Percentiles rank a stretch among this genome's conserved stretches.
Conservation (phyloP, 2,329 filamentous ascomycete genomes). For the Emericellopsis atlantica region DNA sequence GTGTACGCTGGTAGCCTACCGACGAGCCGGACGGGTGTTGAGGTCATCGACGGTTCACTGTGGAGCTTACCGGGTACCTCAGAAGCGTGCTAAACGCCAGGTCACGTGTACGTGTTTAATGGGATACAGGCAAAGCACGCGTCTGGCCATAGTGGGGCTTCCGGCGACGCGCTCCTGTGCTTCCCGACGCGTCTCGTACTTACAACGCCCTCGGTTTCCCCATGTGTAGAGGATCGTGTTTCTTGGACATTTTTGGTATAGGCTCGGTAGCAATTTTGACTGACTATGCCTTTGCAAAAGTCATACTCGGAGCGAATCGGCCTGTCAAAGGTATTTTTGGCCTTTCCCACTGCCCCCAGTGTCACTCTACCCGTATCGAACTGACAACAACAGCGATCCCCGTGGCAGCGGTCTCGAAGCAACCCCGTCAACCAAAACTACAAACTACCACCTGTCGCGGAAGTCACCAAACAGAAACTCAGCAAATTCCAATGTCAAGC, state of each 20-base stretch:
- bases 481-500: constrained; percentile 37
- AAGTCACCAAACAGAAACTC: constrained; percentile 47
- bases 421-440: constrained; percentile 26
- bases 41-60: too few relatives aligned
- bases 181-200: too few relatives aligned
- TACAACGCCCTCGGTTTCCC: too few relatives aligned
- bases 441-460: constrained; percentile 36
- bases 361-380: not conserved
- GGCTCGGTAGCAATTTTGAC: too few relatives aligned
- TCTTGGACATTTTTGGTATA: not conserved
- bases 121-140: too few relatives aligned
- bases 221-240: not conserved
- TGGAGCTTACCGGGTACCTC: too few relatives aligned
- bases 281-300: constrained; percentile 22
- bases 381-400: constrained; percentile 17
- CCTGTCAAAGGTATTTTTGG: constrained; percentile 14
- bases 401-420: constrained; percentile 43
- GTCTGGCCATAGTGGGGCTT: too few relatives aligned
- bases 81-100: too few relatives aligned
- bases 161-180: too few relatives aligned
- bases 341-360: not conserved
- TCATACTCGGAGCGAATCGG: constrained; percentile 24
- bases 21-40: too few relatives aligned
- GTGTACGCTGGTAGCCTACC: too few relatives aligned
- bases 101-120: too few relatives aligned